Evolutionary conservation across 345 rosid genomes (phyloP).

Genomic region (Brassica incana): DNA sequence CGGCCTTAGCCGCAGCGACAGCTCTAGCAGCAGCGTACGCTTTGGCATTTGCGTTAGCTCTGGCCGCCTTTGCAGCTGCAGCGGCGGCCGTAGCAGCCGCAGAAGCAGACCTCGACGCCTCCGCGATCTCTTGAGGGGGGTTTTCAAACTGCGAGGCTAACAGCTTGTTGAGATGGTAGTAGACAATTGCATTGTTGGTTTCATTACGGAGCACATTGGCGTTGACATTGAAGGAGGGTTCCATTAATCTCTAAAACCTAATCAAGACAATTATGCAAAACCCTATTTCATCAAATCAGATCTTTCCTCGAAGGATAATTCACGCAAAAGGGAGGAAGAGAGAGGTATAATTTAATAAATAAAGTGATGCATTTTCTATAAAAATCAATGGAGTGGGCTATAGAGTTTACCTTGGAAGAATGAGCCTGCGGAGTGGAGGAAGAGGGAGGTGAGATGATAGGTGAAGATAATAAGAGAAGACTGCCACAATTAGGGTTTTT

Average conservation of each 20-base stretch:
- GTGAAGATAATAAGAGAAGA: neutral
- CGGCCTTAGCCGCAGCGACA: constrained; percentile 64
- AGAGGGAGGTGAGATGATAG: neutral
- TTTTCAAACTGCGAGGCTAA: constrained; percentile 46
- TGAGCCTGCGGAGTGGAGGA: constrained; percentile 1
- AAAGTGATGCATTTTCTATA: neutral
- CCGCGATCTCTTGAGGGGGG: constrained; percentile 64
- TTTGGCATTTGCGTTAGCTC: constrained; percentile 75
- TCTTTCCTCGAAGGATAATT: neutral
- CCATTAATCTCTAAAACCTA: constrained; percentile 23
- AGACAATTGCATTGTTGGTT: constrained; percentile 39
- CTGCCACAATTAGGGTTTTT: neutral
- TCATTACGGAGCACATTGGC: neutral
- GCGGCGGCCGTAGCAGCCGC: constrained; percentile 54
- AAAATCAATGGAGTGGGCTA: neutral
- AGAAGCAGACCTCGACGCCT: constrained; percentile 65
- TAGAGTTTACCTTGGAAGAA: neutral
- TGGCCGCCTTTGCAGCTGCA: constrained; percentile 68
- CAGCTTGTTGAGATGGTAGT: constrained; percentile 53
- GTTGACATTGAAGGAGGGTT: constrained; percentile 18
- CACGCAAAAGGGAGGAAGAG: neutral
- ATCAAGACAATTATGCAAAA: neutral
- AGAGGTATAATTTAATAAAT: neutral
- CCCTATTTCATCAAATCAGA: neutral
- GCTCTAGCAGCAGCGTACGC: constrained; percentile 78